phyloP scores from a whole-genome alignment of 805 yeast species.

The Candida odintsovae region DNA sequence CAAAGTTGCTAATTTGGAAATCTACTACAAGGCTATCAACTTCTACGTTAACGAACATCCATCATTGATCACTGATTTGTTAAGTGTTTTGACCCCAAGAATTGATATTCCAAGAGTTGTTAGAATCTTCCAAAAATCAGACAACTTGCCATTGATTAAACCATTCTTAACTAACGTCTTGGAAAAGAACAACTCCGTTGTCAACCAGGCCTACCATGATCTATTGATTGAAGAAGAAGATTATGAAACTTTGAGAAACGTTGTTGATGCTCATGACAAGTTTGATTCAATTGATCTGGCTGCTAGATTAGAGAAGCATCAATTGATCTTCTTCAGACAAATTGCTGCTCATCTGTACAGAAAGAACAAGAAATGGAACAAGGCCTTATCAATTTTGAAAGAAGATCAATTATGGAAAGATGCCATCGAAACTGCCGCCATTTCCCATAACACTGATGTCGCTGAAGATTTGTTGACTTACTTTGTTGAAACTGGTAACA shows the following conservation, averaged over 20 bases:
- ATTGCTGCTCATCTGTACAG: slow-evolving; percentile 92
- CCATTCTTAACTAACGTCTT: slow-evolving; percentile 91
- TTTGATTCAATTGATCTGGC: slow-evolving; percentile 92
- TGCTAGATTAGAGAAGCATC: slow-evolving; percentile 86
- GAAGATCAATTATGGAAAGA: slow-evolving; percentile 93
- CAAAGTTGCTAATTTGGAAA: slow-evolving; percentile 93
- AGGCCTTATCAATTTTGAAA: slow-evolving; percentile 83
- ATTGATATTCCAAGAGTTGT: slow-evolving; percentile 93
- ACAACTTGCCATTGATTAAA: slow-evolving; percentile 92
- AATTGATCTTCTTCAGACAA: slow-evolving; percentile 87
- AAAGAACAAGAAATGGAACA: slow-evolving; percentile 89
- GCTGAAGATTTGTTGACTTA: slow-evolving; percentile 85
- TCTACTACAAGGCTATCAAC: slow-evolving; percentile 94
- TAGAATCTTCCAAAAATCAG: slow-evolving; percentile 89
- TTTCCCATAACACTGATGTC: slow-evolving; percentile 71
- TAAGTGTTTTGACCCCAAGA: slow-evolving; percentile 80
- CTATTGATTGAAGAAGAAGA: slow-evolving; percentile 95
- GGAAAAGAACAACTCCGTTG: slow-evolving; percentile 84
- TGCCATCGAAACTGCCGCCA: slow-evolving; percentile 86
- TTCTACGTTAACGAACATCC: slow-evolving; percentile 93
- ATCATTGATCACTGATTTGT: slow-evolving; percentile 77
- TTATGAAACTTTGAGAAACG: slow-evolving; percentile 79
- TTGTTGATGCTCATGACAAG: slow-evolving; percentile 85
- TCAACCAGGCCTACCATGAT: slow-evolving; percentile 93
- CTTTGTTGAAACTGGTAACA: slow-evolving; percentile 95